Percentiles rank a stretch among this genome's conserved stretches.
Evolutionary conservation across 2,329 filamentous ascomycete species (phyloP).

Genomic region (Magnaporthiopsis rhizophila): DNA sequence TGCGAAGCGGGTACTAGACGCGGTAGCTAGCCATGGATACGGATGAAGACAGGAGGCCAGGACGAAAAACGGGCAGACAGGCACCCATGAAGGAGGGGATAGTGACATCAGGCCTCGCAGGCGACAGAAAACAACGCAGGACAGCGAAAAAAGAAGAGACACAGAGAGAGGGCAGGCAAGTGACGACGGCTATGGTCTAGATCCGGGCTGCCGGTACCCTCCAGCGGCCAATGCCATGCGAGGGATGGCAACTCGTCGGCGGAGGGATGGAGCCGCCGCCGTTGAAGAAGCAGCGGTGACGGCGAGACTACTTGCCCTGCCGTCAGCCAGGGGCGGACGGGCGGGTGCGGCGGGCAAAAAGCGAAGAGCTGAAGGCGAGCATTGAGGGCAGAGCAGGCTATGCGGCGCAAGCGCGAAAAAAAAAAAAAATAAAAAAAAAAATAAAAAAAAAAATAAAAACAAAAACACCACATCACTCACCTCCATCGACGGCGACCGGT

Average conservation of each 20-base stretch:
- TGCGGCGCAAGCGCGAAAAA: not conserved
- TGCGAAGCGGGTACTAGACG: too few species aligned
- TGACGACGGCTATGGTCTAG: not conserved
- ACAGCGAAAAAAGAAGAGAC: not conserved
- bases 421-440: not conserved
- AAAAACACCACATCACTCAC: not conserved
- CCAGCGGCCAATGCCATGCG: not conserved
- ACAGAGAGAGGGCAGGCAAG: not conserved
- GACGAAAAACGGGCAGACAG: not conserved
- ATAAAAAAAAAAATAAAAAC: not conserved
- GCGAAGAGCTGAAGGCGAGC: too few species aligned
- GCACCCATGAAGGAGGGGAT: not conserved
- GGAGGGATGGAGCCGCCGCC: not conserved
- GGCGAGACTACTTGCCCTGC: not conserved
- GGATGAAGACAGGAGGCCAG: not conserved
- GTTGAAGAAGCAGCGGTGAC: not conserved
- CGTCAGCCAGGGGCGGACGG: not conserved
- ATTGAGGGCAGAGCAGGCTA: too few species aligned
- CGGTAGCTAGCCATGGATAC: too few species aligned
- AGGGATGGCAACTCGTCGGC: not conserved
- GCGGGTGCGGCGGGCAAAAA: not conserved
- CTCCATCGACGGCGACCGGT: slow-evolving; percentile 1
- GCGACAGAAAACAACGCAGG: not conserved
- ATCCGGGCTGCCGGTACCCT: not conserved
- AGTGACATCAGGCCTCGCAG: not conserved